phyloP scores from a whole-genome alignment of 805 yeast species.

The Candida coleopterorum region DNA sequence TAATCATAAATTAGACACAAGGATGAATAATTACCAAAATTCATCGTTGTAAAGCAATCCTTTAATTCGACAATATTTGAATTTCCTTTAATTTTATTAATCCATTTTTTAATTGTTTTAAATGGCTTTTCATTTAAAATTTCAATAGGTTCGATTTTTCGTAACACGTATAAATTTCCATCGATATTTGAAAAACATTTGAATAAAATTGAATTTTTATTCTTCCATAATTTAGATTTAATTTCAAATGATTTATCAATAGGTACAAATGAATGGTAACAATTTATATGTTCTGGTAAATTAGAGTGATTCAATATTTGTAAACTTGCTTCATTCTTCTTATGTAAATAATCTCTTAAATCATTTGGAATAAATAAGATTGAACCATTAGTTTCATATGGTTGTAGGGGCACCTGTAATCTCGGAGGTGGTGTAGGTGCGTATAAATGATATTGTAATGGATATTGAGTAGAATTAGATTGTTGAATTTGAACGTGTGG shows the following conservation, averaged over 20 bases:
- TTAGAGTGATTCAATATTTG: conserved; percentile 50
- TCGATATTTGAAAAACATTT: conserved; percentile 77
- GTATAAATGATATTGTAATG: conserved; percentile 78
- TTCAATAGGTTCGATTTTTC: conserved; percentile 54
- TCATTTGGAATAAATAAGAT: conserved; percentile 69
- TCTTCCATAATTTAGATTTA: conserved; percentile 42
- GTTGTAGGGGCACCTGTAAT: conserved; percentile 51
- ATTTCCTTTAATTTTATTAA: conserved; percentile 39
- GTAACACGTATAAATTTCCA: conserved; percentile 71
- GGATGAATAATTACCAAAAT: conserved; percentile 50
- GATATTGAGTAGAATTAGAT: conserved; percentile 25
- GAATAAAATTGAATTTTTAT: conserved; percentile 53
- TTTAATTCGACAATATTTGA: conserved; percentile 56
- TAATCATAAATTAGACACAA: conserved; percentile 79
- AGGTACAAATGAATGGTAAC: conserved; percentile 80
- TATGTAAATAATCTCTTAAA: conserved; percentile 64
- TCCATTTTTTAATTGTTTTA: conserved; percentile 64
- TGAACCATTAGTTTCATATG: conserved; percentile 67
- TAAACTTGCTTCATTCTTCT: conserved; percentile 75
- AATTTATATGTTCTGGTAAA: conserved; percentile 56
- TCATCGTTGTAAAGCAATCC: conserved; percentile 83
- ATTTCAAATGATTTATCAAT: conserved; percentile 48
- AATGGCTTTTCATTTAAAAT: conserved; percentile 51
- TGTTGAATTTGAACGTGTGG: conserved; percentile 17
- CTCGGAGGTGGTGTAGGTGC: conserved; percentile 88